phyloP scores from a whole-genome alignment of 352 stramenopile genomes.

The Pythium guiyangense region DNA sequence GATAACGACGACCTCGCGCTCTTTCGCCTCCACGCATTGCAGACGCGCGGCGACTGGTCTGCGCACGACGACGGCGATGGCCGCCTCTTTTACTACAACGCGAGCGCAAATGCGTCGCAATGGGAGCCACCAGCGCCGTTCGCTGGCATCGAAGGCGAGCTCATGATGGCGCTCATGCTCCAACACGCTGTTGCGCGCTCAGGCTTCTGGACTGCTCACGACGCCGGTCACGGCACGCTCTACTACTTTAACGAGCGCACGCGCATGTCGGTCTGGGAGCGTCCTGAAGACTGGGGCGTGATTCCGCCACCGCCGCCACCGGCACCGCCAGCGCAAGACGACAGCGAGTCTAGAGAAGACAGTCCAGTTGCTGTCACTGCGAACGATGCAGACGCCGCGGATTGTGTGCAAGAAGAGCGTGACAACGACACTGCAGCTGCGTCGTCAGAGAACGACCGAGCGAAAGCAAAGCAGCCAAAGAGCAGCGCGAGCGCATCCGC shows the following conservation, averaged over 20 bases:
- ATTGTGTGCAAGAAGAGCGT: too few relatives aligned
- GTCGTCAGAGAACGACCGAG: neutral
- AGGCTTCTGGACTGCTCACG: conserved; percentile 64
- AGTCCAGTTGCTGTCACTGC: neutral
- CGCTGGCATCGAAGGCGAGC: conserved; percentile 46
- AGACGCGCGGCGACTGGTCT: conserved; percentile 57
- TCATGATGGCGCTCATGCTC: conserved; percentile 87
- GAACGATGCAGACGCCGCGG: too few relatives aligned
- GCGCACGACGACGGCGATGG: conserved; percentile 72
- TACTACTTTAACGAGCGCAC: conserved; percentile 83
- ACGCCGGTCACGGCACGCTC: conserved; percentile 60
- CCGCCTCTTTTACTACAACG: conserved; percentile 76
- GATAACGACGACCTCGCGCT: conserved; percentile 5
- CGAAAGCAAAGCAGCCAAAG: too few relatives aligned
- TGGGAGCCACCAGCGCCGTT: conserved; percentile 55
- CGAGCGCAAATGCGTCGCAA: conserved; percentile 35
- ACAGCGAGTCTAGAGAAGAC: neutral
- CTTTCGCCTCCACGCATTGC: conserved; percentile 46
- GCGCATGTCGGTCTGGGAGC: conserved; percentile 64
- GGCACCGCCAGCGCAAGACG: conserved; percentile 10
- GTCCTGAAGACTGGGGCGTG: conserved; percentile 52
- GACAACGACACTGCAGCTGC: conserved; percentile 4
- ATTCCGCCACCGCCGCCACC: conserved; percentile 21
- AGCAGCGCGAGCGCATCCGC: too few relatives aligned
- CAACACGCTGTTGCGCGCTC: conserved; percentile 60